Percentiles rank a stretch among this genome's conserved stretches.
These are phyloP conservation scores for Salpingoeca rosetta DNA, from an alignment of 78 protist genomes.

Conservation along the genomic window DNA sequence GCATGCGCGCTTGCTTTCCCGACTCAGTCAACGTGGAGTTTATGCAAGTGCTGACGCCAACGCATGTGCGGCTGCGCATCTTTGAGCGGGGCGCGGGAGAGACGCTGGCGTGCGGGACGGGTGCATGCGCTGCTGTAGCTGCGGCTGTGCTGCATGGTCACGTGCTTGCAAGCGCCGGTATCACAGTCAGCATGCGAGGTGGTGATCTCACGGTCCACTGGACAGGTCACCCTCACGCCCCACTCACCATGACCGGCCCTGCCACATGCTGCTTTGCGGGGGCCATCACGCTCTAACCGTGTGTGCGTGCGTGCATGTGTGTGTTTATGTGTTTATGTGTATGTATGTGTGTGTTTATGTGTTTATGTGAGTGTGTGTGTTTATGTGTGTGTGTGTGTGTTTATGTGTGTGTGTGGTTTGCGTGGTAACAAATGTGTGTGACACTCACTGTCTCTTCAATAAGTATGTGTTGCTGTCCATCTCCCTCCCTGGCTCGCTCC, in stretches of 20 bases:
- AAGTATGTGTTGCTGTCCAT: no score
- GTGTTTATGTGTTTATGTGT: no score
- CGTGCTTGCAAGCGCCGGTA: background rate
- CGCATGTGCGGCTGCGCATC: conserved; percentile 26
- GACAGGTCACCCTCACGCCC: background rate
- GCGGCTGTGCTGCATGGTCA: conserved; percentile 23
- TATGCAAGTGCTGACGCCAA: background rate
- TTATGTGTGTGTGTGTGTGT: no score
- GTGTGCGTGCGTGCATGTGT: no score
- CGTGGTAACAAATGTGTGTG: no score
- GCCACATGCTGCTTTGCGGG: no score
- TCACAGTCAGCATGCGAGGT: conserved; percentile 40
- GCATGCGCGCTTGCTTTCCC: conserved; percentile 15
- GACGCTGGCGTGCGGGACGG: conserved; percentile 56
- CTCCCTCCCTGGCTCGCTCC: no score
- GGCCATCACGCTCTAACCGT: no score
- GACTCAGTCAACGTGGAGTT: conserved; percentile 50
- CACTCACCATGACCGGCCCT: conserved; percentile 51
- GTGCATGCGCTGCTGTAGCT: conserved; percentile 57
- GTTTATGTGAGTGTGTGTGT: no score
- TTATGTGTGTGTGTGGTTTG: no score
- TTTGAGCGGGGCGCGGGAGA: conserved; percentile 56
- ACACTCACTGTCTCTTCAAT: no score
- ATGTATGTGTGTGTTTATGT: no score
- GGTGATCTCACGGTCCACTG: conserved; percentile 38